Conservation (phyloP, 306 rosid species). For the Delonix regia region DNA sequence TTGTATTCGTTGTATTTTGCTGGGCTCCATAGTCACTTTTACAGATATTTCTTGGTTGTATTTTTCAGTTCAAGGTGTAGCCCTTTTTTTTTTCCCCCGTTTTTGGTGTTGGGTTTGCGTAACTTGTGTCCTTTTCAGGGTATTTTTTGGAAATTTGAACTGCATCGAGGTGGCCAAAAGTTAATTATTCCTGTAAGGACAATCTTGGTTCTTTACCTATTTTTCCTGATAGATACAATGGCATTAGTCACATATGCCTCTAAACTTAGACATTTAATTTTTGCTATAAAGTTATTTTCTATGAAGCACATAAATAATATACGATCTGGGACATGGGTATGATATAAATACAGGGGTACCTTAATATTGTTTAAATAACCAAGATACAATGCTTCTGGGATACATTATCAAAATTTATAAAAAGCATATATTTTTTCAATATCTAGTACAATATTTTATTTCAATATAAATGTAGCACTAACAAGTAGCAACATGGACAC, state of each 20-base stretch:
- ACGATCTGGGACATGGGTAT: neutral
- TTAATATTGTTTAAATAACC: neutral
- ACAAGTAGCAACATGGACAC: neutral
- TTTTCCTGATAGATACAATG: conserved; percentile 5
- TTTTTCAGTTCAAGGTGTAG: neutral
- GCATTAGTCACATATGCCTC: conserved; percentile 17
- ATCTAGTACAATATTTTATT: neutral
- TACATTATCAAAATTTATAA: neutral
- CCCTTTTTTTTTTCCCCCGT: no score
- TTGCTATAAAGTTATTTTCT: conserved; percentile 12
- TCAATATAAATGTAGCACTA: neutral
- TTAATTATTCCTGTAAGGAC: conserved; percentile 78
- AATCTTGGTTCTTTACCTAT: conserved; percentile 34
- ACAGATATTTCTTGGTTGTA: neutral
- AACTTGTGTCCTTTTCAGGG: conserved; percentile 66
- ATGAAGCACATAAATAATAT: neutral
- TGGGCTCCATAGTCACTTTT: neutral
- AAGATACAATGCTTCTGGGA: neutral
- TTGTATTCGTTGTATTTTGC: neutral
- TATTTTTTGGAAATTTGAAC: conserved; percentile 81
- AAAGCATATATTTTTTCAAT: neutral
- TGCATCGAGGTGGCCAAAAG: conserved; percentile 93
- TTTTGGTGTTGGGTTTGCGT: neutral
- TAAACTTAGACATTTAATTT: neutral
- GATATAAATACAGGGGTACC: neutral